phyloP scores from a whole-genome alignment of 176 grass and related monocot genomes.

The Triticum dicoccoides region DNA sequence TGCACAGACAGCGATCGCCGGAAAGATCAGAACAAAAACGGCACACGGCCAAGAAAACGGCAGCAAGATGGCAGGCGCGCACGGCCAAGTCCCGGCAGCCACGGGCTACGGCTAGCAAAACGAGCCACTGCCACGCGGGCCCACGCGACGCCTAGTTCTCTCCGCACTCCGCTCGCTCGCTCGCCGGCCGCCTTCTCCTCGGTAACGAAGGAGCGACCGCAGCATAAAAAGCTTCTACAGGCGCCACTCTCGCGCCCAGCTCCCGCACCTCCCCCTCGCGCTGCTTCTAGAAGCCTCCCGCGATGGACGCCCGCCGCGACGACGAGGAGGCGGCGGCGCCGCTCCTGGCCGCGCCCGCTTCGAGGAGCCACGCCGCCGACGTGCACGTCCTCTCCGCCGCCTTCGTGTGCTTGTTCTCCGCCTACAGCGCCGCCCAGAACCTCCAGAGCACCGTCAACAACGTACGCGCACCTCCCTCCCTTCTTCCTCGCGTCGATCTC shows the following conservation, averaged over 20 bases:
- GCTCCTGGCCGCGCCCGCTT: neutral
- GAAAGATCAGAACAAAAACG: neutral
- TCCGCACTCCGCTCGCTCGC: neutral
- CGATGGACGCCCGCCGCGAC: constrained; percentile 31
- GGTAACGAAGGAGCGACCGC: neutral
- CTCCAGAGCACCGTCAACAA: constrained; percentile 83
- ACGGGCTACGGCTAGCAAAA: too few relatives aligned
- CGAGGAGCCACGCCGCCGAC: constrained; percentile 51
- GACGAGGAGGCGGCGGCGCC: constrained; percentile 31
- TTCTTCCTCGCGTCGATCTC: neutral
- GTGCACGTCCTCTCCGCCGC: constrained; percentile 68
- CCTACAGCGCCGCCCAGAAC: constrained; percentile 78
- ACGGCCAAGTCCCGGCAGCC: neutral
- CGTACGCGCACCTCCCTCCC: neutral
- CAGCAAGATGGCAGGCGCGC: neutral
- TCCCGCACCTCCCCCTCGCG: neutral
- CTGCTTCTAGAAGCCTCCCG: neutral
- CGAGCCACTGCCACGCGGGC: neutral
- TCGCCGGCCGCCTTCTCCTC: neutral
- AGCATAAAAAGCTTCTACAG: neutral
- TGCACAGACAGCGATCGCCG: neutral
- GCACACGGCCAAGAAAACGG: neutral
- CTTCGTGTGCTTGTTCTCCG: constrained; percentile 93
- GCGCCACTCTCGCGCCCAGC: neutral
- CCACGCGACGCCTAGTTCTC: neutral